These are phyloP conservation scores for Trichoderma erinaceum DNA, from an alignment of 495 filamentous ascomycete species.

Conservation along the genomic window DNA sequence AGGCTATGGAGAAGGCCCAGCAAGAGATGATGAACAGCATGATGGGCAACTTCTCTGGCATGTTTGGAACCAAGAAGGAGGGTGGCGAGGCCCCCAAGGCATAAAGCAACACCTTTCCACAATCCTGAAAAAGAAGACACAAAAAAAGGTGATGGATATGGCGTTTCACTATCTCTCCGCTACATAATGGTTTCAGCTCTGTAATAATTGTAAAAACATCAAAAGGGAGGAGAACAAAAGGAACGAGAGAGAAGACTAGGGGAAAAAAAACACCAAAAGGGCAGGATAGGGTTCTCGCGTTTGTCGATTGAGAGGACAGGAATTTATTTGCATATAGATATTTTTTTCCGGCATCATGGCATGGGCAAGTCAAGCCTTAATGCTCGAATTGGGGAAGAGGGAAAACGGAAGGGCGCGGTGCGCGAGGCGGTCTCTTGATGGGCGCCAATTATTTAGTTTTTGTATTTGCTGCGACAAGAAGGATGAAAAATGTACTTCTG, in stretches of 20 bases:
- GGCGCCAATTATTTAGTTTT: not conserved
- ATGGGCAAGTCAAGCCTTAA: not conserved
- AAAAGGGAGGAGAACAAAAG: not conserved
- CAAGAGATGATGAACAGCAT: slow-evolving; percentile 87
- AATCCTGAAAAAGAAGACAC: slow-evolving; percentile 14
- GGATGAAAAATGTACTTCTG: slow-evolving; percentile 5
- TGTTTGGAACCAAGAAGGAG: slow-evolving; percentile 35
- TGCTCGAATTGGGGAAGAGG: not conserved
- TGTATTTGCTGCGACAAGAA: slow-evolving; percentile 4
- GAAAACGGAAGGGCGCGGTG: not conserved
- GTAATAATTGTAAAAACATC: slow-evolving; percentile 4
- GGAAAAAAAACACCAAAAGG: not conserved
- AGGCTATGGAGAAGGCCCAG: slow-evolving; percentile 73
- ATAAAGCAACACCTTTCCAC: not conserved
- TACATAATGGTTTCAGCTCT: not conserved
- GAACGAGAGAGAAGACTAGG: not conserved
- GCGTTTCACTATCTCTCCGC: slow-evolving; percentile 4
- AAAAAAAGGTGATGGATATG: slow-evolving; percentile 7
- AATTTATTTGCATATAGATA: slow-evolving; percentile 11
- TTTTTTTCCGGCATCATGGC: slow-evolving; percentile 6
- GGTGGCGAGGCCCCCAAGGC: slow-evolving; percentile 17
- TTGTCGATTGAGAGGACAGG: not conserved
- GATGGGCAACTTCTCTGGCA: slow-evolving; percentile 45
- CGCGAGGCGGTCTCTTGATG: not conserved
- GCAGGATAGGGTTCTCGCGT: not conserved